Base-by-base conservation (phyloP, 768 basidiomycete species). In the Phaffia australis region DNA sequence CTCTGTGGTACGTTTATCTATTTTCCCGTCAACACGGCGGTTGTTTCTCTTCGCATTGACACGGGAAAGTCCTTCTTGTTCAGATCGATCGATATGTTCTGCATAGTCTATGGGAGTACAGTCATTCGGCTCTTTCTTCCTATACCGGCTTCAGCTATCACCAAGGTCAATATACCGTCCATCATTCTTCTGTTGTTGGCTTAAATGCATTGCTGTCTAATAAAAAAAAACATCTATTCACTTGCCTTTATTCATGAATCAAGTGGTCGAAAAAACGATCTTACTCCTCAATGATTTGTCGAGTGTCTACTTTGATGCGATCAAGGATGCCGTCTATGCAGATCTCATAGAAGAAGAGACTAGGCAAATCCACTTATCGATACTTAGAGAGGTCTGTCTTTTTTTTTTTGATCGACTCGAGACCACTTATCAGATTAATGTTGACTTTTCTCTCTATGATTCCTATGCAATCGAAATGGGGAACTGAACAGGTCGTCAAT, bases 261-360 rank as follows among this genome's bases (percentile, higher is more conserved):
- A 69, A 32, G 42, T 50, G 46, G 23, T 19, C 48, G 46, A 69
- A 49, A 69, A 94, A 90, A 89, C 48, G 81, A 88, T 71, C 83
- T 80, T 63, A 79, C 87, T 11, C 75, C 94, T 16, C 82, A 81
- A 84, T 66, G 88, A 87, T 0, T 80, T 97, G 25, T 97, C 94
- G 0, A 86, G 90, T 0, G 78, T 94, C 42, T 98, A 97, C 76
- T 89, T 97, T 69, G 91, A 93, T 72, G 84, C 88, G 58, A 88
- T 84, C 46, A 95, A 95, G 61, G 94, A 98, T 75, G 81, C 82
- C 55, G 77, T 99, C 14, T 97, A 99, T 73, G 88, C 89, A 46
- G 81, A 88, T 71, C 73, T 77, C 11, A 63, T 76, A 2, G 71
- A 79, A 25, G 81, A 82, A 66, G 71, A 75, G 2, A 80, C 83